Evolutionary conservation across 129 eudicot genomes (phyloP), one percentile per base, ranked within the genome.

Genomic region (Lactuca saligna): DNA sequence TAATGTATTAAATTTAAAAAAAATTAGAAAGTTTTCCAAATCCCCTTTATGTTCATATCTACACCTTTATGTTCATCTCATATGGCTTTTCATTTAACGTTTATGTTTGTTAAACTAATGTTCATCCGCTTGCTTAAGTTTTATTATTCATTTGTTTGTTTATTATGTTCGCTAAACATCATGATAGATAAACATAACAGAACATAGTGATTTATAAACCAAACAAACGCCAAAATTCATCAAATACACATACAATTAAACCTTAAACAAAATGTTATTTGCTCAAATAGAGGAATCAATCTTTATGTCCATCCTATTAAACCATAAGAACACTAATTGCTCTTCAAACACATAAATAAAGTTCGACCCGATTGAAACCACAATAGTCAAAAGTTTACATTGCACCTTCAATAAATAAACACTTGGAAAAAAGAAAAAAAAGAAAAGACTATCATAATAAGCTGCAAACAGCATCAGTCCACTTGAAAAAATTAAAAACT

Each of bases 251-350:
- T 3, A 46, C 0, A 12, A 46, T 25, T 25, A 5, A 67, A 49
- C 13, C n/a, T n/a, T 75, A 37, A 54, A 44, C 32, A 16, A 67
- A 57, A 49, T 7, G 61, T 14, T 5, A 0, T 9, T 9, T n/a
- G 3, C 50, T 58, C 35, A 65, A 41, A 59, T 13, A 54, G 71
- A 65, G 60, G 33, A 74, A 57, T 54, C 70, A 42, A 69, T 62
- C 75, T 50, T 61, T 53, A 37, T 69, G 69, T 61, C 41, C 54
- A 76, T 61, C 41, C 54, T 54, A 41, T 55, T 39, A 69, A 68
- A 69, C 80, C 65, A 64, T 65, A 76, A 60, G 74, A 75, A 59
- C 69, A 68, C 80, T 60, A 69, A 39, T 13, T 61, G 70, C 56
- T 53, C 64, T 69, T 46, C 62, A 74, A 66, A 76, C 61, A 44